A percentile compares a stretch with the other conserved stretches of the same genome.
Evolutionary conservation across 805 yeast genomes (phyloP).

Genomic region (Zygoascus flipseniorum): DNA sequence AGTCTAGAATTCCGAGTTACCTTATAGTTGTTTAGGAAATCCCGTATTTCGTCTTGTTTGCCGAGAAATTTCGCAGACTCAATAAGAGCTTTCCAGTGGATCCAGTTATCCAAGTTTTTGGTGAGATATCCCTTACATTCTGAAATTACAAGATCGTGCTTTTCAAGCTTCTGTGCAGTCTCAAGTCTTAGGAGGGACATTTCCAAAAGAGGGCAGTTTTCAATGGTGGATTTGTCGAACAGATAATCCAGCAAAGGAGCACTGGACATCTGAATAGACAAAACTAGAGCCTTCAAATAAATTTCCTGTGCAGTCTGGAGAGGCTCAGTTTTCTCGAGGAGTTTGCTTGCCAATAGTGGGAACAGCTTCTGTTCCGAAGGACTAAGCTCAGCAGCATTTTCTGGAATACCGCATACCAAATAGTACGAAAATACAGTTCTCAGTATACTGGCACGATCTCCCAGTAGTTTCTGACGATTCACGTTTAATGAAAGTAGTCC

Average conservation of each 20-base stretch:
- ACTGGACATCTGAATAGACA: slow-evolving; percentile 32
- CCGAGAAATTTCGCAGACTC: slow-evolving; percentile 36
- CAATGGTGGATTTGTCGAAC: slow-evolving; percentile 7
- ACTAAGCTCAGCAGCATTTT: slow-evolving; percentile 18
- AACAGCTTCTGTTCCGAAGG: slow-evolving; percentile 41
- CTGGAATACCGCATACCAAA: slow-evolving; percentile 24
- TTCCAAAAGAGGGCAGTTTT: slow-evolving; percentile 37
- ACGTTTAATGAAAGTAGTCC: slow-evolving; percentile 47
- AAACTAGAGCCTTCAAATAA: slow-evolving; percentile 47
- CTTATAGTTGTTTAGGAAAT: slow-evolving; percentile 25
- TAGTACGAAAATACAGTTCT: slow-evolving; percentile 39
- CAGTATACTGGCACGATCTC: slow-evolving; percentile 15
- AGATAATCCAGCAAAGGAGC: slow-evolving; percentile 18
- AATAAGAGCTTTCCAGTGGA: slow-evolving; percentile 56
- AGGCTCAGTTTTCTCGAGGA: slow-evolving; percentile 47
- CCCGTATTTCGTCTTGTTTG: slow-evolving; percentile 27
- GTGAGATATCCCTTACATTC: slow-evolving; percentile 37
- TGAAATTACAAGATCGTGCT: slow-evolving; percentile 38
- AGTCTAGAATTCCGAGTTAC: slow-evolving; percentile 49
- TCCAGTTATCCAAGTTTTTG: slow-evolving; percentile 60
- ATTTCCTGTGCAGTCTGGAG: slow-evolving; percentile 54
- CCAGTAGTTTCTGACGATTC: slow-evolving; percentile 16
- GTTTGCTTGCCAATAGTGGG: slow-evolving; percentile 52
- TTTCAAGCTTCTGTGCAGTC: slow-evolving; percentile 33
- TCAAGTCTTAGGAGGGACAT: slow-evolving; percentile 38